phyloP scores from a whole-genome alignment of 73 alveolate species.

The Paramecium tetraurelia region DNA sequence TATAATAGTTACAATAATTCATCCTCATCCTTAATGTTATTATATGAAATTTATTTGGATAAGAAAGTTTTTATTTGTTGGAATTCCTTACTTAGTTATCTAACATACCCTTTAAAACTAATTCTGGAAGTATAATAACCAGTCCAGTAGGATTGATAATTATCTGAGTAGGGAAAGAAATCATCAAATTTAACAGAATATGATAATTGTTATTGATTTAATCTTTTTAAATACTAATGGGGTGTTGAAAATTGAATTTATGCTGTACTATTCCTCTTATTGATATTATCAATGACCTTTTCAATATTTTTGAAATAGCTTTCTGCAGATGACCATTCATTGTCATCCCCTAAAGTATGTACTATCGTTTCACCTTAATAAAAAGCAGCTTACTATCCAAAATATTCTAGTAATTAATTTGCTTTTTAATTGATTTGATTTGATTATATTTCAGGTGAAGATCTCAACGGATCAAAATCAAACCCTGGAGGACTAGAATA shows the following conservation, averaged over 20 bases:
- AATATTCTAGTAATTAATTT: constrained; percentile 56
- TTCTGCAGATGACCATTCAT: constrained; percentile 69
- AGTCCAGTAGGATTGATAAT: constrained; percentile 84
- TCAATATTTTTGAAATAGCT: constrained; percentile 67
- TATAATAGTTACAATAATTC: constrained; percentile 29
- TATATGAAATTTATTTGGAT: neutral
- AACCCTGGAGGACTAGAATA: constrained; percentile 79
- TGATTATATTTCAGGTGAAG: constrained; percentile 20
- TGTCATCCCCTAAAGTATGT: constrained; percentile 81
- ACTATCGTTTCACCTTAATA: constrained; percentile 70
- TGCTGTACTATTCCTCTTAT: constrained; percentile 44
- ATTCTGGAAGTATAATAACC: constrained; percentile 94
- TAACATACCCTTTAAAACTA: constrained; percentile 75
- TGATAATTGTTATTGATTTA: constrained; percentile 24
- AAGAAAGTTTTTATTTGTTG: constrained; percentile 33
- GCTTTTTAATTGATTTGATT: constrained; percentile 60
- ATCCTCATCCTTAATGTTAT: neutral
- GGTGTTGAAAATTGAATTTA: constrained; percentile 75
- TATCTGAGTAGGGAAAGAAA: constrained; percentile 83
- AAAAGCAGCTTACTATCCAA: constrained; percentile 32
- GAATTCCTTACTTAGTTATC: constrained; percentile 64
- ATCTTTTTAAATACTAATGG: constrained; percentile 63
- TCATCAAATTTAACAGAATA: constrained; percentile 78
- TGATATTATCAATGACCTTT: constrained; percentile 67
- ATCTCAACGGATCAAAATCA: constrained; percentile 59